Conservation (phyloP, 2,329 filamentous ascomycete species). For the Emydomyces testavorans region DNA sequence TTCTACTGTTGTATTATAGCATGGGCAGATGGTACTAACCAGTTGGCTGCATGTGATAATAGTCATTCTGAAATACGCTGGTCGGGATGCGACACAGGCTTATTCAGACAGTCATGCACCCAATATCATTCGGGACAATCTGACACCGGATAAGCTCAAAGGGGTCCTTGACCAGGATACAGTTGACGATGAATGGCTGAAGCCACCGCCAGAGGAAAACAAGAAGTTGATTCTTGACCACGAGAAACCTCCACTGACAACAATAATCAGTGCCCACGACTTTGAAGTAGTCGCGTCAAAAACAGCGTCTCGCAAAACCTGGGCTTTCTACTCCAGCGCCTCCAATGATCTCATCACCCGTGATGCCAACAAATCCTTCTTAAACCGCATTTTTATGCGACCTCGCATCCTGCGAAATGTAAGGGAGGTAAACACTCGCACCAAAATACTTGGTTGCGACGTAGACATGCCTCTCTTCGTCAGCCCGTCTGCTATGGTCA, state of each 20-base stretch:
- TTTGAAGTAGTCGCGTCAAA: slow-evolving; percentile 47
- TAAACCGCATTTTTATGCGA: slow-evolving; percentile 47
- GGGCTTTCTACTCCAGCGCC: slow-evolving; percentile 58
- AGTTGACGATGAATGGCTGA: slow-evolving; percentile 40
- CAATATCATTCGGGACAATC: slow-evolving; percentile 36
- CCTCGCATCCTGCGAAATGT: slow-evolving; percentile 50
- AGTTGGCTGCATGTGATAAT: not conserved
- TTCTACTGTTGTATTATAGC: not conserved
- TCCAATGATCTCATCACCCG: slow-evolving; percentile 52
- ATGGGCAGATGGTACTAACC: slow-evolving; percentile 1
- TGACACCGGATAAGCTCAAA: slow-evolving; percentile 37
- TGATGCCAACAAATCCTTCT: slow-evolving; percentile 44
- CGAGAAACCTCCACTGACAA: slow-evolving; percentile 35
- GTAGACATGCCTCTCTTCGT: slow-evolving; percentile 51
- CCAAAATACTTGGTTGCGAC: slow-evolving; percentile 45
- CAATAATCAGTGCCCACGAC: slow-evolving; percentile 49
- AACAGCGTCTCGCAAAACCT: slow-evolving; percentile 51
- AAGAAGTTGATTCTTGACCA: slow-evolving; percentile 20
- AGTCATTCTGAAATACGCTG: slow-evolving; percentile 39
- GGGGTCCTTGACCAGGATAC: slow-evolving; percentile 41
- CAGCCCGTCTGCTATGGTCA: slow-evolving; percentile 53
- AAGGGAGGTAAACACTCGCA: slow-evolving; percentile 39
- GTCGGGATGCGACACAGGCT: slow-evolving; percentile 35
- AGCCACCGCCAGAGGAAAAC: slow-evolving; percentile 28
- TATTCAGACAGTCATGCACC: slow-evolving; percentile 39